Evolutionary conservation across 257 asterid species (phyloP), one percentile per base, ranked within the genome.

Genomic region (Dorcoceras hygrometricum): DNA sequence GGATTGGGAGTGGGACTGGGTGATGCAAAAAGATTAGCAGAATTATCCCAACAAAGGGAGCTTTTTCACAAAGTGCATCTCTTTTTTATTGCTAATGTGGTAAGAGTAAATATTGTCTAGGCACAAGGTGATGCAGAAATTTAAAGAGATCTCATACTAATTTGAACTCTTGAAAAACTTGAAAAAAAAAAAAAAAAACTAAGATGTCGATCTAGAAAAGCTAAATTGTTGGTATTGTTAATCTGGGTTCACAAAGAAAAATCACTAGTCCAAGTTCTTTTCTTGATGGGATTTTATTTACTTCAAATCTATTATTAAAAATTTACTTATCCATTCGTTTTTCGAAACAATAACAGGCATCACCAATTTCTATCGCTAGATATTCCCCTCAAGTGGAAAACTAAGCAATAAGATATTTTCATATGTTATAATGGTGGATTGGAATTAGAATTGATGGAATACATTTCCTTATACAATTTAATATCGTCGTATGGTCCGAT

Each of bases 21-120:
- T 69, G 60, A 53, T 57, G 70, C 18, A 36, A 43, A 69, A 14
- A 70, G 20, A 61, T 66, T 62, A 60, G 65, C 68, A 65, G 55
- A 65, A 70, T 34, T 56, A 66, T 50, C 23, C 56, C 61, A 39
- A 67, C 75, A 68, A 16, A 8, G 18, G 28, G 28, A 23, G 53
- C 34, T 34, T 43, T 27, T 43, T 24, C 69, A 43, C 51, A 43
- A 43, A 71, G 27, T 51, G 18, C 25, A 22, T 29, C 64, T 68
- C 67, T 12, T 71, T 67, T 19, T 63, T 58, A 18, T 51, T 62
- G 11, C 64, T 43, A 43, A 14, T 16, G 6, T 3, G n/a, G 19
- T 14, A 14, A 14, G 19, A 43, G 4, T 14, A 55, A 67, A 71
- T n/a, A 11, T 69, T 43, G 66, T 24, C 55, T 0, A 57, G 4